These are phyloP conservation scores for Paramecium pentaurelia DNA, from an alignment of 73 alveolate genomes.

Conservation along the genomic window DNA sequence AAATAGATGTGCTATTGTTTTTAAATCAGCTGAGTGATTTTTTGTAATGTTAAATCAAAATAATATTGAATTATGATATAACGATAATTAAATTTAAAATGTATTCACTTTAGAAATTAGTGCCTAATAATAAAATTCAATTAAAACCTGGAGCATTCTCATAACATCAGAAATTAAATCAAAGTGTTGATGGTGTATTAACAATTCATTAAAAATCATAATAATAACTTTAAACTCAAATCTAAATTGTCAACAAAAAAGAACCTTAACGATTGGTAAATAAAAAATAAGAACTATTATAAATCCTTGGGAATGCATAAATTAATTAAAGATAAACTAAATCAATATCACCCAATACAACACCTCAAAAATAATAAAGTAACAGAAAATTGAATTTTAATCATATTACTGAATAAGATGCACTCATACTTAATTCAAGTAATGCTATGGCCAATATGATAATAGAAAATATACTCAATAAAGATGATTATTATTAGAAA, in stretches of 20 bases:
- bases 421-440: background rate
- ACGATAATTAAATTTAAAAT: background rate
- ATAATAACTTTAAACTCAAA: background rate
- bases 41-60: background rate
- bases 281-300: background rate
- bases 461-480: conserved; percentile 18
- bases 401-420: conserved; percentile 4
- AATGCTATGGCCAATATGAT: conserved; percentile 5
- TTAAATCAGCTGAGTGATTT: conserved; percentile 18
- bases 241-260: background rate
- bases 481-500: conserved; percentile 33
- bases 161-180: background rate
- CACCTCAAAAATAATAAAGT: background rate
- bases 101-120: conserved; percentile 12
- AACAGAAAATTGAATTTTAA: conserved; percentile 43
- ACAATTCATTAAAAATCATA: background rate
- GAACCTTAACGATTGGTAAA: background rate
- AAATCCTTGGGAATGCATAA: conserved; percentile 5
- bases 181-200: conserved; percentile 19
- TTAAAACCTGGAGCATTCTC: conserved; percentile 23
- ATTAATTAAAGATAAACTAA: background rate
- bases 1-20: conserved; percentile 82
- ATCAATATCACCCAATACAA: background rate
- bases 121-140: background rate
- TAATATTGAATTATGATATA: background rate